A percentile compares a stretch with the other conserved stretches of the same genome.
Evolutionary conservation across 1,284 basidiomycete species (phyloP).

Genomic region (Sanghuangporus sanghuang): DNA sequence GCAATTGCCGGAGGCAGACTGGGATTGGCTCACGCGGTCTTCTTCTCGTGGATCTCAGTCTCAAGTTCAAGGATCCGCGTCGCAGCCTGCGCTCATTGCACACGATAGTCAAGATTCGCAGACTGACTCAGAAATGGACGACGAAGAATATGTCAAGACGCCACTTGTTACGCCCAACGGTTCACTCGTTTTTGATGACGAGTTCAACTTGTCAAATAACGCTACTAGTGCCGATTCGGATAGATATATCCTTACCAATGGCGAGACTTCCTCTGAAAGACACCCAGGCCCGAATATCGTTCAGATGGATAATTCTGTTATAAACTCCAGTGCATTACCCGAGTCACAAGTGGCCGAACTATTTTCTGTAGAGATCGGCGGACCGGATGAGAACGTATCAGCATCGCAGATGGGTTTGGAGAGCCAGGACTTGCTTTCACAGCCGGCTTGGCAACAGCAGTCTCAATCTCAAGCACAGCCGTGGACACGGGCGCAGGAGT

Average conservation of each 20-base stretch:
- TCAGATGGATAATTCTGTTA: neutral
- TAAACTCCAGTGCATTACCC: conserved; percentile 6
- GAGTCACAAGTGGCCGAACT: conserved; percentile 13
- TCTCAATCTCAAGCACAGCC: neutral
- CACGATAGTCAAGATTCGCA: neutral
- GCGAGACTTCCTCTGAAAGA: neutral
- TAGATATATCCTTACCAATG: neutral
- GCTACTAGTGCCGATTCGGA: neutral
- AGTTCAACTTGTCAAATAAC: neutral
- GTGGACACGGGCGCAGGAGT: neutral
- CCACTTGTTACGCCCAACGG: conserved; percentile 52
- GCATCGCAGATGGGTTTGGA: conserved; percentile 14
- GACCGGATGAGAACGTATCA: conserved; percentile 5
- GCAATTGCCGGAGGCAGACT: neutral
- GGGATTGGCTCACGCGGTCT: neutral
- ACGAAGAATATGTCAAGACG: conserved; percentile 41
- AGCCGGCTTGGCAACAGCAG: conserved; percentile 2
- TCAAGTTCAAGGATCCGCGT: neutral
- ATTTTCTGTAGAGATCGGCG: neutral
- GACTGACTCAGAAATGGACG: conserved; percentile 23
- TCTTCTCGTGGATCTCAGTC: conserved; percentile 6
- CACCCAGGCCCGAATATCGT: neutral
- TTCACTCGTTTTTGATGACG: conserved; percentile 25
- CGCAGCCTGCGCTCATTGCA: conserved; percentile 11
- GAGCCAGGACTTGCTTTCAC: conserved; percentile 8